These are phyloP conservation scores for Silene vulgaris DNA, from an alignment of 179 eudicot species.

Conservation along the genomic window DNA sequence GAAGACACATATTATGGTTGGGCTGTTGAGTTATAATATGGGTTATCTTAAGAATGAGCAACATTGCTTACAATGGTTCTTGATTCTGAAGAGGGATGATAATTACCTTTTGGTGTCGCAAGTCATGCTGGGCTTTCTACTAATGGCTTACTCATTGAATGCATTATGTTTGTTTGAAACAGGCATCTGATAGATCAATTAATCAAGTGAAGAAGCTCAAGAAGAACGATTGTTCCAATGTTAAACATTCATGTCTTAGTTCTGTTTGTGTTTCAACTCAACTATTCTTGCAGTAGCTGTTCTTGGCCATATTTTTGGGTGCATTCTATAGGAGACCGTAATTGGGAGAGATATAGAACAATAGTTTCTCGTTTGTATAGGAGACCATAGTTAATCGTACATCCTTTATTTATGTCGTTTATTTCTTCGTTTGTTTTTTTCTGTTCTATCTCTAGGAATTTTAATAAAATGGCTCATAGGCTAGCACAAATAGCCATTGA, in stretches of 20 bases:
- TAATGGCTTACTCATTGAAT: constrained; percentile 60
- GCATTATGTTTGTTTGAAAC: constrained; percentile 70
- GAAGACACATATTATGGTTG: constrained; percentile 90
- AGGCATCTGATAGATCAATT: constrained; percentile 70
- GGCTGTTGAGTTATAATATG: constrained; percentile 66
- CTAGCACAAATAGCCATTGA: no score
- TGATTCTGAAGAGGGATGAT: constrained; percentile 48
- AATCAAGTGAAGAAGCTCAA: constrained; percentile 36
- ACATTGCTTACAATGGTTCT: constrained; percentile 48
- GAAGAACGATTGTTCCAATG: constrained; percentile 35
- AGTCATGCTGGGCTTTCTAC: constrained; percentile 42
- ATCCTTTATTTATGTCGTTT: no score
- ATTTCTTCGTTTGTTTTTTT: no score
- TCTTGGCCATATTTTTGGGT: constrained; percentile 18
- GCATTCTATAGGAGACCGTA: constrained; percentile 49
- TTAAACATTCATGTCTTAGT: constrained; percentile 70
- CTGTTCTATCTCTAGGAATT: no score
- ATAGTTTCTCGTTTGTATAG: no score
- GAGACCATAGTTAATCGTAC: no score
- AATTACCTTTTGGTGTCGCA: constrained; percentile 34
- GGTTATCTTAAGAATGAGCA: constrained; percentile 29
- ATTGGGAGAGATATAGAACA: constrained; percentile 44
- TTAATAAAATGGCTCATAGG: no score
- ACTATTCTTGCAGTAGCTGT: constrained; percentile 60
- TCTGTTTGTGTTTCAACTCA: constrained; percentile 34